Evolutionary conservation across 1,284 basidiomycete genomes (phyloP).

Genomic region (Ustilago tritici): DNA sequence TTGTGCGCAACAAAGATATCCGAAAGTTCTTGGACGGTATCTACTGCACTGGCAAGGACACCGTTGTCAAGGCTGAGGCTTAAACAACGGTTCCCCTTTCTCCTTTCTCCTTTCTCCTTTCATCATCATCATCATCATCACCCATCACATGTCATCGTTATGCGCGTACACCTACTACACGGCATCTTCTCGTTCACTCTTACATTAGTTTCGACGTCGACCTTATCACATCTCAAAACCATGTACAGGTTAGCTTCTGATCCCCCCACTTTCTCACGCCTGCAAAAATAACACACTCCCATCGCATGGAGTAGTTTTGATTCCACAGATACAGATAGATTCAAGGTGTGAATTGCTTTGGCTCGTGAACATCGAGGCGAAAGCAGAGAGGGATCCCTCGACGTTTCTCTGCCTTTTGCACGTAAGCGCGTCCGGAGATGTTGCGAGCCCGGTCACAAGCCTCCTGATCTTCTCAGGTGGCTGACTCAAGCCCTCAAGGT

Average conservation of each 20-base stretch:
- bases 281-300: slow-evolving; percentile 45
- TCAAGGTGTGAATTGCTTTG: background rate
- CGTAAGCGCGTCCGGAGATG: too few species aligned
- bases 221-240: slow-evolving; percentile 1
- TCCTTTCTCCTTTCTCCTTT: slow-evolving; percentile 3
- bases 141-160: slow-evolving; percentile 3
- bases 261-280: slow-evolving; percentile 12
- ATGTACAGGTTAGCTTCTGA: slow-evolving; percentile 24
- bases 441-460: too few species aligned
- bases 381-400: too few species aligned
- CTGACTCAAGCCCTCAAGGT: too few species aligned
- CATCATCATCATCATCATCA: slow-evolving; percentile 4
- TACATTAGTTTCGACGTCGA: slow-evolving; percentile 30
- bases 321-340: slow-evolving; percentile 11
- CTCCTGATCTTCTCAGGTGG: too few species aligned
- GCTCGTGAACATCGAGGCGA: background rate
- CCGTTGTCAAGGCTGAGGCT: slow-evolving; percentile 73
- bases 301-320: slow-evolving; percentile 44
- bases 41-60: slow-evolving; percentile 87
- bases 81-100: slow-evolving; percentile 69
- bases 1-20: slow-evolving; percentile 73
- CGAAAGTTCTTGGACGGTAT: slow-evolving; percentile 75
- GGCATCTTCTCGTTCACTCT: slow-evolving; percentile 21
- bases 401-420: too few species aligned
- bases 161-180: slow-evolving; percentile 1